Conservation (phyloP, 257 asterid species). For the Ocimum tenuiflorum region DNA sequence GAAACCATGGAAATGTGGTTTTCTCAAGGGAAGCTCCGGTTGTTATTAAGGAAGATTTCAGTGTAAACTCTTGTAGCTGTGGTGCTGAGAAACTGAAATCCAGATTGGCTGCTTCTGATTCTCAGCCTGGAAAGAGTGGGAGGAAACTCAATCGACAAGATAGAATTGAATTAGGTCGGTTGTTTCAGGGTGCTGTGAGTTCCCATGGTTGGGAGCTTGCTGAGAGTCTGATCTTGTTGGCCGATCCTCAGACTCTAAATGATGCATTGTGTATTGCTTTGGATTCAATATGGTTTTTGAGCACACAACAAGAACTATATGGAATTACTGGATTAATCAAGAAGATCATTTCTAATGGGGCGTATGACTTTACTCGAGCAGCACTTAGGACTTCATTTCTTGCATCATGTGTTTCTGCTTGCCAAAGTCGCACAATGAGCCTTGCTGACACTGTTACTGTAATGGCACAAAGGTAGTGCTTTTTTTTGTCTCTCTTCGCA, state of each 20-base stretch:
- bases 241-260: slow-evolving; percentile 78
- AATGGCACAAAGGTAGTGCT: slow-evolving; percentile 95
- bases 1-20: slow-evolving; percentile 46
- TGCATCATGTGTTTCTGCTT: slow-evolving; percentile 87
- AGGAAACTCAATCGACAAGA: slow-evolving; percentile 75
- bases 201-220: slow-evolving; percentile 79
- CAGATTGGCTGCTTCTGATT: slow-evolving; percentile 41
- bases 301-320: slow-evolving; percentile 51
- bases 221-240: slow-evolving; percentile 64
- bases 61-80: slow-evolving; percentile 39
- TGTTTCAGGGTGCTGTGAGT: slow-evolving; percentile 89
- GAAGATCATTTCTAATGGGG: slow-evolving; percentile 68
- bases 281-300: slow-evolving; percentile 85
- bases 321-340: slow-evolving; percentile 68
- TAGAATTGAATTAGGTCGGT: slow-evolving; percentile 68
- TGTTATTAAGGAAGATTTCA: slow-evolving; percentile 40
- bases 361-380: slow-evolving; percentile 80
- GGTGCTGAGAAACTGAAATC: slow-evolving; percentile 69
- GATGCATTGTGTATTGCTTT: slow-evolving; percentile 75
- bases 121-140: slow-evolving; percentile 42
- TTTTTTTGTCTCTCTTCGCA: background rate
- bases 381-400: slow-evolving; percentile 88
- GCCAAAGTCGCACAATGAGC: slow-evolving; percentile 84
- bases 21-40: slow-evolving; percentile 59
- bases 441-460: slow-evolving; percentile 78